phyloP scores from a whole-genome alignment of 805 yeast genomes.

The Wickerhamomyces alni region DNA sequence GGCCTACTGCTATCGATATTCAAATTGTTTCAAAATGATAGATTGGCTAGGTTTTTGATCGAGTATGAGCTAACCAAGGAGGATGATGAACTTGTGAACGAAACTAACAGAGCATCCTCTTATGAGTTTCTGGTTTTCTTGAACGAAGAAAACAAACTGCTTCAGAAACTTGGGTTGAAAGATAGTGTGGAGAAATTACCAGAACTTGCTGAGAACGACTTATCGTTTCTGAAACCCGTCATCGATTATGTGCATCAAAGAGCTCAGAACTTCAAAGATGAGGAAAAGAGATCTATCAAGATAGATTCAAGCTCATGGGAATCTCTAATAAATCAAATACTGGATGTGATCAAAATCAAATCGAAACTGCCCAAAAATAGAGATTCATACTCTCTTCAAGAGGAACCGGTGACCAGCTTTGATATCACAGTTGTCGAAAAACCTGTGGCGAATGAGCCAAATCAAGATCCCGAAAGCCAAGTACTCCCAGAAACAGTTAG shows the following conservation, averaged over 20 bases:
- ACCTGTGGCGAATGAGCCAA: background rate
- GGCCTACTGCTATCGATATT: conserved; percentile 46
- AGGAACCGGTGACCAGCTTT: conserved; percentile 41
- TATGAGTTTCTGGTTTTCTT: conserved; percentile 7
- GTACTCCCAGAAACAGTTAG: background rate
- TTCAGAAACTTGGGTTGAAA: conserved; percentile 2
- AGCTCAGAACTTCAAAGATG: conserved; percentile 4
- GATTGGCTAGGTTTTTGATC: conserved; percentile 47
- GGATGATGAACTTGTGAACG: conserved; percentile 28
- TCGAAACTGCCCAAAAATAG: conserved; percentile 27
- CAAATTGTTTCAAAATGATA: conserved; percentile 38
- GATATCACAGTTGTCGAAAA: conserved; percentile 12
- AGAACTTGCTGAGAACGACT: conserved; percentile 2
- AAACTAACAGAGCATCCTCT: conserved; percentile 18
- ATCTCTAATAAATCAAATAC: conserved; percentile 20
- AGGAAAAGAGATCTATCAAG: conserved; percentile 8
- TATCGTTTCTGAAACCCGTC: conserved; percentile 14
- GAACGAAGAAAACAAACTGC: conserved; percentile 8
- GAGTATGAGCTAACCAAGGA: conserved; percentile 52
- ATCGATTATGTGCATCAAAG: conserved; percentile 6
- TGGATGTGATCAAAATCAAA: conserved; percentile 26
- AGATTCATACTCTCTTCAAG: conserved; percentile 49
- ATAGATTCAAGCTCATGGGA: conserved; percentile 25
- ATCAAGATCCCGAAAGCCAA: background rate
- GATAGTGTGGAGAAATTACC: conserved; percentile 4